These are phyloP conservation scores for Aspergillus thermomutatus DNA, from an alignment of 2,329 filamentous ascomycete species.

Conservation along the genomic window DNA sequence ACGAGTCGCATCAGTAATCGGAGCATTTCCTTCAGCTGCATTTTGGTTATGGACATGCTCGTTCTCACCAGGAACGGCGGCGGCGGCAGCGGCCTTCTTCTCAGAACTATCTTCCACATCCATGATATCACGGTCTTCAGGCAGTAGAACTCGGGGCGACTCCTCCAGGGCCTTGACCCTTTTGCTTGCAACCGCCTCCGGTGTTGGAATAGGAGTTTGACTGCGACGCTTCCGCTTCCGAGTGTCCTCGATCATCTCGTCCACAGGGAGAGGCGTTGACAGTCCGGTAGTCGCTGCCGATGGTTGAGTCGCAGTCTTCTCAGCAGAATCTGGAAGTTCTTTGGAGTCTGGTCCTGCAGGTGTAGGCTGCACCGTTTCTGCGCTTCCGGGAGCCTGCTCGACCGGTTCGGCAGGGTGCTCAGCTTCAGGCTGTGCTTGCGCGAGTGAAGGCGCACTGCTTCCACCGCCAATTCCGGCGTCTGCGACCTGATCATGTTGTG, in stretches of 20 bases:
- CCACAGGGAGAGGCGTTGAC: constrained; percentile 27
- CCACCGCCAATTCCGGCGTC: background rate
- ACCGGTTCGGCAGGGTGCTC: constrained; percentile 19
- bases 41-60: constrained; percentile 2
- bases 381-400: constrained; percentile 21
- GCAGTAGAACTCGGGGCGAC: constrained; percentile 24
- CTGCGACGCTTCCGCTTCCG: constrained; percentile 68
- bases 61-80: constrained; percentile 18
- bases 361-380: constrained; percentile 7
- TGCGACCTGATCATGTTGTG: background rate
- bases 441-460: background rate
- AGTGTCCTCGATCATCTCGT: constrained; percentile 49
- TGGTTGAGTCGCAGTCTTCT: constrained; percentile 17
- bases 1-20: constrained; percentile 11
- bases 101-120: constrained; percentile 7
- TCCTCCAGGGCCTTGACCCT: constrained; percentile 51
- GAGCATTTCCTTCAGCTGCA: constrained; percentile 18
- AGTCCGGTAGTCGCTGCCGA: constrained; percentile 25
- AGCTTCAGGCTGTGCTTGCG: constrained; percentile 3
- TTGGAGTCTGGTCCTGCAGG: constrained; percentile 15
- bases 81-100: constrained; percentile 10
- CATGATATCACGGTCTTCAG: constrained; percentile 26
- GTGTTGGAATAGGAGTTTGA: constrained; percentile 56
- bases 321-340: constrained; percentile 13
- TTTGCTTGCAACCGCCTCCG: constrained; percentile 55